Conservation (phyloP, 768 basidiomycete species). For the Mycena olivaceomarginata region DNA sequence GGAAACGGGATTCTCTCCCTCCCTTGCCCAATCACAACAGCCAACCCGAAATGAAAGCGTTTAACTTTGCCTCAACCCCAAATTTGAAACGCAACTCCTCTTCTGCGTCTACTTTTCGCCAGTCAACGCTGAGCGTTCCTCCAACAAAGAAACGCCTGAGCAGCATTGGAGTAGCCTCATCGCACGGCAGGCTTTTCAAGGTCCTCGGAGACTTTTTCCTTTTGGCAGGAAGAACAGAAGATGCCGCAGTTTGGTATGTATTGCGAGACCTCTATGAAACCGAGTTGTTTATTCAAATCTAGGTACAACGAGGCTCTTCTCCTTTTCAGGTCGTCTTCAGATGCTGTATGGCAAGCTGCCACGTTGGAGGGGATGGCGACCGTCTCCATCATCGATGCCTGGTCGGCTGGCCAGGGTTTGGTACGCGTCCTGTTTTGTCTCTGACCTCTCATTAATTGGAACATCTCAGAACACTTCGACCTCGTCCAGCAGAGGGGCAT, state of each 20-base stretch:
- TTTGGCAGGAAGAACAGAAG: constrained; percentile 89
- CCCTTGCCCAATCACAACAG: constrained; percentile 71
- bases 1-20: constrained; percentile 65
- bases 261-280: neutral
- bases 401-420: constrained; percentile 84
- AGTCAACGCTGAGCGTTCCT: constrained; percentile 68
- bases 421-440: constrained; percentile 65
- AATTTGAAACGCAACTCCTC: constrained; percentile 73
- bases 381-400: constrained; percentile 87
- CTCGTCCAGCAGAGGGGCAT: constrained; percentile 77
- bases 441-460: constrained; percentile 19
- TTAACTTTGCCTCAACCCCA: constrained; percentile 60
- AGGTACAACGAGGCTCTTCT: constrained; percentile 93
- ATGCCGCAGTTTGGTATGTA: constrained; percentile 86
- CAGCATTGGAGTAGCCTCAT: constrained; percentile 80
- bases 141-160: constrained; percentile 77
- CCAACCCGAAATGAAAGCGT: constrained; percentile 71
- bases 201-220: constrained; percentile 93
- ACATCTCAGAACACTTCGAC: constrained; percentile 72
- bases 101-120: constrained; percentile 67
- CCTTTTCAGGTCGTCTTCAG: constrained; percentile 84
- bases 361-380: constrained; percentile 92
- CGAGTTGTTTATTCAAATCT: constrained; percentile 33
- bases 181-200: constrained; percentile 92
- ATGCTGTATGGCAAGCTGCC: constrained; percentile 93